Base-by-base conservation (phyloP, 352 stramenopile species). In the Hyaloperonospora brassicae region DNA sequence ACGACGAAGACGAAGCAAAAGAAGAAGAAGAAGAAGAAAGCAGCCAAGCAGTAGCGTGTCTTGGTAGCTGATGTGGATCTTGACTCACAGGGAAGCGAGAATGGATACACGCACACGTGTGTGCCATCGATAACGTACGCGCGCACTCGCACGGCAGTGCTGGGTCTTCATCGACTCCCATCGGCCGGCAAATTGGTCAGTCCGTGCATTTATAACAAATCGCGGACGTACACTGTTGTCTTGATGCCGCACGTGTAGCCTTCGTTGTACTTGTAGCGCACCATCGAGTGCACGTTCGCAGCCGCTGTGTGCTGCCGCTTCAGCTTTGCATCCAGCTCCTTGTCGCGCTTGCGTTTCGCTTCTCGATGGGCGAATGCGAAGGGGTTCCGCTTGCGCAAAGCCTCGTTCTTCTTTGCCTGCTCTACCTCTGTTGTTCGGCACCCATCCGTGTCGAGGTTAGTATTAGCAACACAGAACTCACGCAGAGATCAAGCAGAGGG, bases 231-330 rank as follows among this genome's bases (percentile, higher is more conserved):
- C 50, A 96, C 87, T 21, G 75, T 63, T 55, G 85, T 89, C 65
- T 92, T 92, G 52, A 96, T 94, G 59, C 86, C 86, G 61, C 84
- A 87, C 24, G 83, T 95, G 67, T 91, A 94, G 38, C 87, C 87
- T 71, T 96, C 84, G 48, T 96, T 93, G 53, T 89, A 95, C 59
- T 92, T 89, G 68, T 88, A 96, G 25, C 76, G 78, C 51, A 96
- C 78, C 24, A 69, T 58, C 1, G 64, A 59, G n/a, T 80, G 64
- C 10, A 52, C 36, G 40, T 71, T 54, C 11, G 30, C 52, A 31
- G 49, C 36, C 30, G 38, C 60, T 25, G 53, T 53, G 43, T 47
- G 50, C 40, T 72, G 58, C 17, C 72, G 60, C 48, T 72, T 61
- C 36, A 73, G 55, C 38, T 84, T 71, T n/a, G 68, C 65, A 23